Evolutionary conservation across 495 filamentous ascomycete genomes (phyloP).

Genomic region (Talaromyces nanjingensis): DNA sequence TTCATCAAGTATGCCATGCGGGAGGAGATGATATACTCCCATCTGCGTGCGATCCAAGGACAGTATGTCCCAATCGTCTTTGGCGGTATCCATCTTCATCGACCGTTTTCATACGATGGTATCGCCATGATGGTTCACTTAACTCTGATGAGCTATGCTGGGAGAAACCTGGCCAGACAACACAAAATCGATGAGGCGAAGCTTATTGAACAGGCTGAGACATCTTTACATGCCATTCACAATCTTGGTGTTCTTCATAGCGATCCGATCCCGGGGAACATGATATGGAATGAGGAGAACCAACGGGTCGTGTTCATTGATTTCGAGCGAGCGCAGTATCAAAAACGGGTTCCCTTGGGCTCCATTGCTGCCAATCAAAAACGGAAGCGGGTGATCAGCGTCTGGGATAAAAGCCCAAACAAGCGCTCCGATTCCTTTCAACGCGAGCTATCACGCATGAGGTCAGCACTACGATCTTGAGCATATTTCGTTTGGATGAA

Average conservation of each 20-base stretch:
- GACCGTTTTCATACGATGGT: constrained; percentile 28
- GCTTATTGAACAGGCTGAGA: constrained; percentile 10
- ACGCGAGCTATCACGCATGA: constrained; percentile 10
- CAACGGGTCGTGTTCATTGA: constrained; percentile 19
- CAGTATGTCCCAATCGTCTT: constrained; percentile 26
- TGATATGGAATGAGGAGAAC: constrained; percentile 17
- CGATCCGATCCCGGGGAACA: constrained; percentile 17
- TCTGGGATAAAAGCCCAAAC: constrained; percentile 9
- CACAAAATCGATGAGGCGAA: constrained; percentile 5
- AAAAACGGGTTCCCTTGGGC: constrained; percentile 13
- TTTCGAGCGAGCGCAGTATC: constrained; percentile 16
- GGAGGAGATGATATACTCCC: constrained; percentile 28
- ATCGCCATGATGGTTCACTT: constrained; percentile 25
- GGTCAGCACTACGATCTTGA: constrained; percentile 8
- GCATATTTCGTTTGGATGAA: no score
- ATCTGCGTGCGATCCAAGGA: constrained; percentile 28
- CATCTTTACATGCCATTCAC: constrained; percentile 15
- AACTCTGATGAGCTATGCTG: constrained; percentile 29
- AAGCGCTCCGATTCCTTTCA: constrained; percentile 8
- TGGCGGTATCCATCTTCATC: constrained; percentile 23
- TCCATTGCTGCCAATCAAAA: constrained; percentile 12
- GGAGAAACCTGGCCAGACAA: constrained; percentile 11
- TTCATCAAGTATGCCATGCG: constrained; percentile 18
- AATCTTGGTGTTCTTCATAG: constrained; percentile 15
- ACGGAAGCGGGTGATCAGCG: neutral